Evolutionary conservation across 305 asterid species (phyloP).

Genomic region (Fraxinus xanthoxyloides): DNA sequence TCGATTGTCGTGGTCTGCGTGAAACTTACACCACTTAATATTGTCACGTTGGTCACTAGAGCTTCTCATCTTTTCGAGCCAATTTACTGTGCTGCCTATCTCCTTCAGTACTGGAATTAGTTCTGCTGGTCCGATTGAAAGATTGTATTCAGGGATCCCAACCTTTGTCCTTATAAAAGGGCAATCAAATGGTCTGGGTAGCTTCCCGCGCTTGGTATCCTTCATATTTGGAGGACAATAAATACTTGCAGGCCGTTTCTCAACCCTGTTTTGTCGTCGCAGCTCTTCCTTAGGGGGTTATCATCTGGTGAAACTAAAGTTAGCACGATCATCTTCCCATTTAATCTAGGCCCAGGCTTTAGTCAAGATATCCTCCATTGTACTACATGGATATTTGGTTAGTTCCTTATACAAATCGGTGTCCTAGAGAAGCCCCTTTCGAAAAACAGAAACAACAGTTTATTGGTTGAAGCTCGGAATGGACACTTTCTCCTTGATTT

Average conservation of each 20-base stretch:
- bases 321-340: neutral
- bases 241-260: neutral
- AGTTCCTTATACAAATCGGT: no score
- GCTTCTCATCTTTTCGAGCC: neutral
- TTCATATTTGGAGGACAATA: neutral
- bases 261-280: neutral
- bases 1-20: neutral
- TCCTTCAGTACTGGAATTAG: neutral
- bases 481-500: no score
- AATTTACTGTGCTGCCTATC: neutral
- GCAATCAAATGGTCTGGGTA: neutral
- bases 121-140: neutral
- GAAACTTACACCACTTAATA: neutral
- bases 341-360: neutral
- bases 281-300: neutral
- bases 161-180: neutral
- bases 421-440: no score
- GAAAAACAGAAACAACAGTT: no score
- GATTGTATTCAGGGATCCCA: neutral
- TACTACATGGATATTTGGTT: no score
- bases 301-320: neutral
- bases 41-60: neutral
- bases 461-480: neutral
- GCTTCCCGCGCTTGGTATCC: neutral
- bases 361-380: neutral